Conservation (phyloP, 306 rosid species). For the Malus asiatica region DNA sequence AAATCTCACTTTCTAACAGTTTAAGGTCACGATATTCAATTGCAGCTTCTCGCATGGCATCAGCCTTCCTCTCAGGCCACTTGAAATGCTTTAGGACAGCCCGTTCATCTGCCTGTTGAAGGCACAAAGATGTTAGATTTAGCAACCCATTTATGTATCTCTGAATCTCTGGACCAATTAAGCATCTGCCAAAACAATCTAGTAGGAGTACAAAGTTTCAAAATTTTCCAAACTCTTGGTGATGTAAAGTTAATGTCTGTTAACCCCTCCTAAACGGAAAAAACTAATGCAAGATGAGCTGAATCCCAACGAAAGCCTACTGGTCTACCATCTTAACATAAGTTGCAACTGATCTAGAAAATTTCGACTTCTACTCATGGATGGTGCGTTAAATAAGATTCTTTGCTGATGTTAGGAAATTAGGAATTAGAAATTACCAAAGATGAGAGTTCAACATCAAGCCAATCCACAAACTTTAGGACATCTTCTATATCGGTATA, state of each 20-base stretch:
- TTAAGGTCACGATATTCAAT: constrained; percentile 79
- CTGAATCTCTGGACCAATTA: not conserved
- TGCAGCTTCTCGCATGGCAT: constrained; percentile 90
- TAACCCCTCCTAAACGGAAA: not conserved
- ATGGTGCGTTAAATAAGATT: not conserved
- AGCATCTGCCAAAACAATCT: not conserved
- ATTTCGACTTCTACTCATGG: not conserved
- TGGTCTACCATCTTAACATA: not conserved
- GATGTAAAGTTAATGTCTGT: not conserved
- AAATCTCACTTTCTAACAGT: constrained; percentile 61
- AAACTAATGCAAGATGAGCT: not conserved
- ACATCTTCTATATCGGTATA: constrained; percentile 70
- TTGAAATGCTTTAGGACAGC: constrained; percentile 89
- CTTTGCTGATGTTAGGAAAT: not conserved
- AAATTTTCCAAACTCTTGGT: not conserved
- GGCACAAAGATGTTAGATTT: constrained; percentile 1
- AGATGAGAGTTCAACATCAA: constrained; percentile 74
- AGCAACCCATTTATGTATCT: not conserved
- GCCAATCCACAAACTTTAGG: constrained; percentile 81
- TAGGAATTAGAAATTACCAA: constrained; percentile 43
- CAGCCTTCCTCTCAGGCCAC: constrained; percentile 97
- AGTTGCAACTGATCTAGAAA: not conserved
- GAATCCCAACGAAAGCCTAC: not conserved
- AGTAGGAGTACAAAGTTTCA: not conserved
- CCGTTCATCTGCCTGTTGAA: constrained; percentile 75